A percentile compares a stretch with the other conserved stretches of the same genome.
Conservation (phyloP, 805 yeast species). For the Lipomyces orientalis region DNA sequence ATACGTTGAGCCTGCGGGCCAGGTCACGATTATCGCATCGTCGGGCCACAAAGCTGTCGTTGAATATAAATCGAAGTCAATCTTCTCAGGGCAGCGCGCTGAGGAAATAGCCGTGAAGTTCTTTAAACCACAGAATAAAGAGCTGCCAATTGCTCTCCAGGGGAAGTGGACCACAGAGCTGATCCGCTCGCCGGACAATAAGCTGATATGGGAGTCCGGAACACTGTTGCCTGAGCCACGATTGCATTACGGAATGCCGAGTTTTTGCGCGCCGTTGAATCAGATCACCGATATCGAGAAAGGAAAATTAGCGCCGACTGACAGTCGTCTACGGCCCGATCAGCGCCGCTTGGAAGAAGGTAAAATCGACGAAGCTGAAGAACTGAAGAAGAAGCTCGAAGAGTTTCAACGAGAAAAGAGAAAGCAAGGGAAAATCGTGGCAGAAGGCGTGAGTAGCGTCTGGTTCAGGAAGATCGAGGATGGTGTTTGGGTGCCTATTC, state of each 20-base stretch:
- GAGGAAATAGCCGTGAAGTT: constrained; percentile 63
- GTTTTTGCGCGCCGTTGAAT: constrained; percentile 79
- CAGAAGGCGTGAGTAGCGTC: constrained; percentile 32
- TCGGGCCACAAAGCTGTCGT: constrained; percentile 72
- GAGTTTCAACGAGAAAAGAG: constrained; percentile 82
- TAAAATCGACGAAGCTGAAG: constrained; percentile 72
- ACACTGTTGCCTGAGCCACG: constrained; percentile 61
- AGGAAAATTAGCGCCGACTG: constrained; percentile 75
- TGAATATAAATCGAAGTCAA: constrained; percentile 78
- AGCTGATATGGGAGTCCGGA: constrained; percentile 69
- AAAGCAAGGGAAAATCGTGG: constrained; percentile 43
- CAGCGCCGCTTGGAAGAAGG: constrained; percentile 74
- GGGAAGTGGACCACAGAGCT: constrained; percentile 89
- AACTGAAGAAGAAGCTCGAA: constrained; percentile 69
- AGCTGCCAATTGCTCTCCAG: constrained; percentile 42
- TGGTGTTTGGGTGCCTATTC: constrained; percentile 35
- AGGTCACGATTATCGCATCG: constrained; percentile 66
- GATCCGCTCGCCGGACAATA: constrained; percentile 46
- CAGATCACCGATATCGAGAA: constrained; percentile 75
- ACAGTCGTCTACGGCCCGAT: constrained; percentile 90
- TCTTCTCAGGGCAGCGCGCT: constrained; percentile 78
- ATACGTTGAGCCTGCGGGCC: constrained; percentile 82
- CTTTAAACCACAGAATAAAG: constrained; percentile 44
- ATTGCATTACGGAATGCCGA: constrained; percentile 83
- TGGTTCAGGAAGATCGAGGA: constrained; percentile 32